Percentiles rank a stretch among this genome's conserved stretches.
Conservation (phyloP, 257 asterid genomes). For the Solanum habrochaites region DNA sequence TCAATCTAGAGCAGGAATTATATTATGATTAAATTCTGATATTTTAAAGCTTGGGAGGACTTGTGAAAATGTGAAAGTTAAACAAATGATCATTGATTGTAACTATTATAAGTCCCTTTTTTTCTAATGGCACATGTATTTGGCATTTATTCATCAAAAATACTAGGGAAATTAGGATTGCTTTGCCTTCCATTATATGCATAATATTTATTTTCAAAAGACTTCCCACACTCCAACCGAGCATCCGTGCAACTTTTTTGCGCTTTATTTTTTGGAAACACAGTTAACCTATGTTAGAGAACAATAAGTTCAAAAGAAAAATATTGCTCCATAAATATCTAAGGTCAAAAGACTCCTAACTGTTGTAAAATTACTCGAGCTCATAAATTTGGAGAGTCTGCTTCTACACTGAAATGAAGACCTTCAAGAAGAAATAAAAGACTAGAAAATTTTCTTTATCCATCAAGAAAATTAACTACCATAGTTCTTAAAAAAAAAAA, state of each 20-base stretch:
- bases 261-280: not conserved
- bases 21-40: not conserved
- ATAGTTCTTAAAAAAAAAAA: not conserved
- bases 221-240: not conserved
- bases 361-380: not conserved
- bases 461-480: not conserved
- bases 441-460: not conserved
- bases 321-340: not conserved
- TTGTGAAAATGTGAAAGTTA: not conserved
- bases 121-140: not conserved
- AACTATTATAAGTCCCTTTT: not conserved
- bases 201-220: not conserved
- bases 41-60: not conserved
- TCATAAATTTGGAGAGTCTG: not conserved
- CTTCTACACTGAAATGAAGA: not conserved
- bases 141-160: not conserved
- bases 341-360: not conserved
- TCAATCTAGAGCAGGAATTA: not conserved
- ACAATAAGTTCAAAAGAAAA: not conserved
- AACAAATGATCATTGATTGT: not conserved
- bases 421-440: not conserved
- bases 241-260: not conserved
- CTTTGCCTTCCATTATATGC: not conserved
- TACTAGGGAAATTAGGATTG: not conserved
- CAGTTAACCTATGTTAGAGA: not conserved